phyloP scores from a whole-genome alignment of 2,329 filamentous ascomycete species.

The Clarireedia sp. region DNA sequence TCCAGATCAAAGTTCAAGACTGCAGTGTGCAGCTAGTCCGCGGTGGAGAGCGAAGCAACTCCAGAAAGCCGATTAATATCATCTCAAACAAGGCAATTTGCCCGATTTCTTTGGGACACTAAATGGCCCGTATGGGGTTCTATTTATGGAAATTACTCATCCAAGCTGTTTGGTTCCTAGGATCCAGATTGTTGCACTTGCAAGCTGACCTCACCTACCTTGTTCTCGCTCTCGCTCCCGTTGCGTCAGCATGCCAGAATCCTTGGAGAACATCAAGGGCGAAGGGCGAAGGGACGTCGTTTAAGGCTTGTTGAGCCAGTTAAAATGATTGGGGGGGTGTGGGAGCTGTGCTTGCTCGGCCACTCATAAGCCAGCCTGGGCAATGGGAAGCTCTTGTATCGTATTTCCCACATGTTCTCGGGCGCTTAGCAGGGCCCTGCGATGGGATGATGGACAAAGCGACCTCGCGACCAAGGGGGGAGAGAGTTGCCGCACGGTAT shows the following conservation, averaged over 20 bases:
- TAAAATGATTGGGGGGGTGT: neutral
- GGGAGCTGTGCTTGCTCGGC: conserved; percentile 5
- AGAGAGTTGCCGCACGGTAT: neutral
- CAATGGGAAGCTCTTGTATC: neutral
- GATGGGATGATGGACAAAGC: neutral
- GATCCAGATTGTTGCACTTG: too few species aligned
- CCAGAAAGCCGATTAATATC: neutral
- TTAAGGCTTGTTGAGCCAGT: conserved; percentile 6
- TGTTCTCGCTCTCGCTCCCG: neutral
- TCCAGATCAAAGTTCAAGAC: too few species aligned
- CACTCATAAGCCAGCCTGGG: neutral
- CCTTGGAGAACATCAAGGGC: conserved; percentile 2
- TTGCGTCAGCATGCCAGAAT: conserved; percentile 3
- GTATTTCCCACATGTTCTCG: conserved; percentile 1
- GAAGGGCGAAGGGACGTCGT: neutral
- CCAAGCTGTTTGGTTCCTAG: neutral
- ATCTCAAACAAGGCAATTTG: conserved; percentile 1
- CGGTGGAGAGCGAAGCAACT: too few species aligned
- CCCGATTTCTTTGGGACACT: neutral
- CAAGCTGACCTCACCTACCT: neutral
- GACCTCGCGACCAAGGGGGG: neutral
- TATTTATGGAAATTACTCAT: conserved; percentile 5
- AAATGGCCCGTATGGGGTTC: conserved; percentile 6
- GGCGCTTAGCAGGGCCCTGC: conserved; percentile 3
- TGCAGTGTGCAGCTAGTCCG: too few species aligned